Percentiles rank a stretch among this genome's conserved stretches.
These are phyloP conservation scores for Wickerhamiella kurtzmanii DNA, from an alignment of 805 yeast genomes.

Conservation along the genomic window DNA sequence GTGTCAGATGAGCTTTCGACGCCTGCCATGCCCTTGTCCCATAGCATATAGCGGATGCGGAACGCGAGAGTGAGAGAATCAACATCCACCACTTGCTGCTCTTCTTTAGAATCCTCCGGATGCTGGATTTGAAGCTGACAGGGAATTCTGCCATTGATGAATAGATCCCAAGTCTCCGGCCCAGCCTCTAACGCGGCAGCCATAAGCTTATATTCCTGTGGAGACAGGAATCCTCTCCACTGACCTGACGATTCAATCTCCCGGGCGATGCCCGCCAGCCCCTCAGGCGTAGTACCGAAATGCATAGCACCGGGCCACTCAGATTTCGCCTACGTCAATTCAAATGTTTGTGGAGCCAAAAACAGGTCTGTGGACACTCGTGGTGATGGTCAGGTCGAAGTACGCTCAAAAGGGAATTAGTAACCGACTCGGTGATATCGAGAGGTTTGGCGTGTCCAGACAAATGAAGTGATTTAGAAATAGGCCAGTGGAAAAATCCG, in stretches of 20 bases:
- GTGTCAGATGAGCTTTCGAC: neutral
- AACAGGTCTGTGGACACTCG: neutral
- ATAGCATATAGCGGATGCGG: conserved; percentile 31
- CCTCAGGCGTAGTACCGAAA: neutral
- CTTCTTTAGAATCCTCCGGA: conserved; percentile 6
- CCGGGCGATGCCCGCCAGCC: conserved; percentile 8
- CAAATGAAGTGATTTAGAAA: too few relatives aligned
- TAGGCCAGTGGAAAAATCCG: too few relatives aligned
- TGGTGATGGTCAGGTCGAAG: neutral
- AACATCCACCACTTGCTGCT: conserved; percentile 12
- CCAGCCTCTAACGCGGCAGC: conserved; percentile 22
- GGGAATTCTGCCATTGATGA: conserved; percentile 22
- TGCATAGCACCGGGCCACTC: neutral
- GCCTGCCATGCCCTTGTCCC: conserved; percentile 19
- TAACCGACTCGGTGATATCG: neutral
- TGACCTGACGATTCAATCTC: conserved; percentile 11
- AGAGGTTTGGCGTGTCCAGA: too few relatives aligned
- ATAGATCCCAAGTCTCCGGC: conserved; percentile 24
- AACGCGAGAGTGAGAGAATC: conserved; percentile 27
- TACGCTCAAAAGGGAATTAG: neutral
- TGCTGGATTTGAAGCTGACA: conserved; percentile 16
- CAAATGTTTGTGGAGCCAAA: neutral
- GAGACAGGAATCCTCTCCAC: conserved; percentile 25
- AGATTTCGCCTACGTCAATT: neutral
- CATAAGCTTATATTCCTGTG: conserved; percentile 28